Evolutionary conservation across 2,329 filamentous ascomycete species (phyloP).

Genomic region (Penicillium italicum): DNA sequence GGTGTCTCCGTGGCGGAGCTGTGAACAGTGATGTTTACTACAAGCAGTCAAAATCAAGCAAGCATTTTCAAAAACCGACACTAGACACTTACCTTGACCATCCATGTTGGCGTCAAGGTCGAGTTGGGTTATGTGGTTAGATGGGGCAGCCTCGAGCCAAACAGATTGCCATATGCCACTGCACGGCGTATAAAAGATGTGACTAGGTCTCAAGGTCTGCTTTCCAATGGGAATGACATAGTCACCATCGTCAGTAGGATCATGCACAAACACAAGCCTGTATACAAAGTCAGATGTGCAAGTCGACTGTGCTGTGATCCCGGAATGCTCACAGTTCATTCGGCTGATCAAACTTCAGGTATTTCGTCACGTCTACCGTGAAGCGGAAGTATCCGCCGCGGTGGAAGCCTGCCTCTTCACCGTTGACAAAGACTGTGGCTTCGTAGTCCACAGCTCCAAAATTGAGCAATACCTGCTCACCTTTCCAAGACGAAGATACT

Average conservation of each 20-base stretch:
- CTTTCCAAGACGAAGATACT: slow-evolving; percentile 45
- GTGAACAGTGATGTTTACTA: slow-evolving; percentile 57
- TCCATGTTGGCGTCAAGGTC: slow-evolving; percentile 58
- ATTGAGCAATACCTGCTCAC: slow-evolving; percentile 44
- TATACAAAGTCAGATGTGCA: not conserved
- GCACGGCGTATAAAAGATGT: slow-evolving; percentile 69
- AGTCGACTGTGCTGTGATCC: not conserved
- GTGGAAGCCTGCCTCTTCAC: slow-evolving; percentile 51
- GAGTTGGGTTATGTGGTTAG: slow-evolving; percentile 55
- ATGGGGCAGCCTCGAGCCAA: slow-evolving; percentile 64
- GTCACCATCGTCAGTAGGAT: slow-evolving; percentile 59
- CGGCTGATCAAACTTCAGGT: slow-evolving; percentile 39
- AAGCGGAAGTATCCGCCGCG: slow-evolving; percentile 62
- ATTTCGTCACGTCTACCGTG: slow-evolving; percentile 55
- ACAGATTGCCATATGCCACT: slow-evolving; percentile 73
- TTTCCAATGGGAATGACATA: slow-evolving; percentile 64
- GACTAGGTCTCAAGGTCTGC: slow-evolving; percentile 51
- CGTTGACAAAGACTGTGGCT: slow-evolving; percentile 57
- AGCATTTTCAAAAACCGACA: not conserved
- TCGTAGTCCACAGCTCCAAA: slow-evolving; percentile 54
- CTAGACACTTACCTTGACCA: slow-evolving; percentile 45
- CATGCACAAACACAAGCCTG: slow-evolving; percentile 62
- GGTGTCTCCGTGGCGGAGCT: slow-evolving; percentile 40
- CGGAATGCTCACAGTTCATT: slow-evolving; percentile 52
- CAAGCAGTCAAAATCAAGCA: not conserved